Percentiles rank a stretch among this genome's conserved stretches.
Evolutionary conservation across 805 yeast genomes (phyloP).

Genomic region (Candida multigemmis): DNA sequence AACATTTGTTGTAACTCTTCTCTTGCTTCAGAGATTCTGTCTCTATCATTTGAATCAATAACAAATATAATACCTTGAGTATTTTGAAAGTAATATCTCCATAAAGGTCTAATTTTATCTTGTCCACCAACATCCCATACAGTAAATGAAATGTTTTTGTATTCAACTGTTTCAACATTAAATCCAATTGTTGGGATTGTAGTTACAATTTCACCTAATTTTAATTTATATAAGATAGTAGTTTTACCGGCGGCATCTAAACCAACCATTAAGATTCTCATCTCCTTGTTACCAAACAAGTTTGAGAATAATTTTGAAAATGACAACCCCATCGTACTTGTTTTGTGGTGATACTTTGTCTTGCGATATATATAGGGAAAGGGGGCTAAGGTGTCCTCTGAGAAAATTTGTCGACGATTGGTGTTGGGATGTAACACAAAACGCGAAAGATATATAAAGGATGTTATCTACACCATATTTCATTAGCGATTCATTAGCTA

Average conservation of each 20-base stretch:
- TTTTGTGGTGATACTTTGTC: slow-evolving; percentile 9
- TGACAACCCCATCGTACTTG: slow-evolving; percentile 72
- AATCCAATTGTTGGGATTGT: slow-evolving; percentile 96
- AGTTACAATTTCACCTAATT: slow-evolving; percentile 92
- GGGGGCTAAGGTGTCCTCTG: not conserved
- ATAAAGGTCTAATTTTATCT: slow-evolving; percentile 95
- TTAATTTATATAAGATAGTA: slow-evolving; percentile 89
- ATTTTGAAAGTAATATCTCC: slow-evolving; percentile 99
- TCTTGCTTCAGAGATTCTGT: slow-evolving; percentile 95
- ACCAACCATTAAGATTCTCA: slow-evolving; percentile 98
- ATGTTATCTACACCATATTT: slow-evolving; percentile 1
- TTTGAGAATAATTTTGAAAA: slow-evolving; percentile 90
- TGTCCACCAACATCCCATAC: slow-evolving; percentile 99
- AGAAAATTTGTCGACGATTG: not conserved
- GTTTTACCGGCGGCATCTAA: slow-evolving; percentile 98
- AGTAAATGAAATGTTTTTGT: slow-evolving; percentile 92
- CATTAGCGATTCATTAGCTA: slow-evolving; percentile 1
- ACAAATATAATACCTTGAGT: slow-evolving; percentile 98
- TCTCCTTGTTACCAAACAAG: slow-evolving; percentile 95
- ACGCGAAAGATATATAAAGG: slow-evolving; percentile 3
- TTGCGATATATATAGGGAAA: not conserved
- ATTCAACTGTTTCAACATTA: slow-evolving; percentile 95
- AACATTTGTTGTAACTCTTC: slow-evolving; percentile 98
- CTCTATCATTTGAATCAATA: slow-evolving; percentile 96
- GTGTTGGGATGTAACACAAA: slow-evolving; percentile 3